phyloP scores from a whole-genome alignment of 805 yeast species.

The Candida insectorum region DNA sequence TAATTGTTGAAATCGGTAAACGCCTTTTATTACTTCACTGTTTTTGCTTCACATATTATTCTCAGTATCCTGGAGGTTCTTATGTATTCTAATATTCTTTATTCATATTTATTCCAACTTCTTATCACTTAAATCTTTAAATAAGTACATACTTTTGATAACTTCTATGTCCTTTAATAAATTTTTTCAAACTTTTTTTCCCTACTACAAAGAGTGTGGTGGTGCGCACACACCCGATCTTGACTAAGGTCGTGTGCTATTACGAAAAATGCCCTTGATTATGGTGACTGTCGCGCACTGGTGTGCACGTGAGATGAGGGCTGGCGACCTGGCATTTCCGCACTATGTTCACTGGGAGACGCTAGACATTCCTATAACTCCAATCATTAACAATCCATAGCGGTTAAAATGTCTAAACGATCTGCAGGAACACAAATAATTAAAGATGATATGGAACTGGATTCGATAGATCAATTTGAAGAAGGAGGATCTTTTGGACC shows the following conservation, averaged over 20 bases:
- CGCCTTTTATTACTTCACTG: not conserved
- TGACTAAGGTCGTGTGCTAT: no score
- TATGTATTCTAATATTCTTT: no score
- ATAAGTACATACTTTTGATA: slow-evolving; percentile 8
- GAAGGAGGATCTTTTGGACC: slow-evolving; percentile 17
- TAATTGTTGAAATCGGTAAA: not conserved
- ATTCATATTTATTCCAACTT: no score
- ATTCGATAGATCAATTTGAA: slow-evolving; percentile 16
- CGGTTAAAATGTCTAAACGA: slow-evolving; percentile 57
- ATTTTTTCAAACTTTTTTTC: slow-evolving; percentile 1
- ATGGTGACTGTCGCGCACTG: no score
- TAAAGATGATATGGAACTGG: slow-evolving; percentile 42
- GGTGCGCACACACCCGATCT: not conserved
- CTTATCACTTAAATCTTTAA: not conserved
- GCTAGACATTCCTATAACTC: not conserved
- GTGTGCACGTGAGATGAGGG: not conserved
- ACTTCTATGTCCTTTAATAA: slow-evolving; percentile 9
- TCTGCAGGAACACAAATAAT: slow-evolving; percentile 63
- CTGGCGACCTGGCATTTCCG: not conserved
- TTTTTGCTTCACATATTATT: not conserved
- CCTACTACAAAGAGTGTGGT: not conserved
- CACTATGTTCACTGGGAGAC: no score
- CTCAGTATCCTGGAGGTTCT: no score
- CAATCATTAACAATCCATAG: not conserved
- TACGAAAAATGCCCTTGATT: no score